Conservation (phyloP, 1,284 basidiomycete genomes). For the Rhodotorula sp. region DNA sequence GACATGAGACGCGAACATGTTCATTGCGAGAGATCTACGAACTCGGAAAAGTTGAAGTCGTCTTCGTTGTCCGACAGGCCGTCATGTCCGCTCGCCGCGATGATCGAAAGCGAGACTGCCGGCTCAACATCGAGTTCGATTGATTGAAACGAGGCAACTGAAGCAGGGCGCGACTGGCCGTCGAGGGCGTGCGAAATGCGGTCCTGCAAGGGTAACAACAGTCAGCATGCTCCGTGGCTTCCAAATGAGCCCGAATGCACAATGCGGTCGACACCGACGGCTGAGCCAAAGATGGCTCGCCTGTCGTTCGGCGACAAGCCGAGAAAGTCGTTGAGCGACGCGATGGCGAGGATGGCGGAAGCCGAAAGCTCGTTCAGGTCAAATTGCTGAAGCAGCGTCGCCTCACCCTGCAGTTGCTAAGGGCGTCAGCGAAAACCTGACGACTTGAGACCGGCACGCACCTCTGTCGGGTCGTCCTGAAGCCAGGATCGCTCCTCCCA, state of each 20-base stretch:
- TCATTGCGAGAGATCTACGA: not conserved
- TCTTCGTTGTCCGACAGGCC: not conserved
- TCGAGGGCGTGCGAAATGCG: slow-evolving; percentile 1
- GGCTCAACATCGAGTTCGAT: too few species aligned
- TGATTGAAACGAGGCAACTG: not conserved
- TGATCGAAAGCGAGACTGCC: too few species aligned
- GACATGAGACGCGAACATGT: not conserved
- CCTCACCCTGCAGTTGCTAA: slow-evolving; percentile 4
- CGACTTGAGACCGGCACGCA: not conserved
- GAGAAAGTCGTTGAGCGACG: slow-evolving; percentile 9
- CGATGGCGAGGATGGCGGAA: slow-evolving; percentile 3
- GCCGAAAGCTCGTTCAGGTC: slow-evolving; percentile 17
- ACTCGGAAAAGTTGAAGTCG: slow-evolving; percentile 4
- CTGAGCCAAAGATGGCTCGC: not conserved
- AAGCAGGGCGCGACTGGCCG: not conserved
- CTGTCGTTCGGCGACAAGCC: not conserved
- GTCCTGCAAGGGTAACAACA: not conserved
- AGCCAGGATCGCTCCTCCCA: slow-evolving; percentile 13
- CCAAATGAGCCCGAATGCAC: not conserved
- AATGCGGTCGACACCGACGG: not conserved
- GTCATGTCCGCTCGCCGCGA: not conserved
- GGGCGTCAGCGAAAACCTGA: too few species aligned
- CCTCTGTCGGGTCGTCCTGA: slow-evolving; percentile 6
- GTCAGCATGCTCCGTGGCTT: not conserved
- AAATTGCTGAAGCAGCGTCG: not conserved